Evolutionary conservation across 1,284 basidiomycete genomes (phyloP).

Genomic region (Salmacisia buchloeana): DNA sequence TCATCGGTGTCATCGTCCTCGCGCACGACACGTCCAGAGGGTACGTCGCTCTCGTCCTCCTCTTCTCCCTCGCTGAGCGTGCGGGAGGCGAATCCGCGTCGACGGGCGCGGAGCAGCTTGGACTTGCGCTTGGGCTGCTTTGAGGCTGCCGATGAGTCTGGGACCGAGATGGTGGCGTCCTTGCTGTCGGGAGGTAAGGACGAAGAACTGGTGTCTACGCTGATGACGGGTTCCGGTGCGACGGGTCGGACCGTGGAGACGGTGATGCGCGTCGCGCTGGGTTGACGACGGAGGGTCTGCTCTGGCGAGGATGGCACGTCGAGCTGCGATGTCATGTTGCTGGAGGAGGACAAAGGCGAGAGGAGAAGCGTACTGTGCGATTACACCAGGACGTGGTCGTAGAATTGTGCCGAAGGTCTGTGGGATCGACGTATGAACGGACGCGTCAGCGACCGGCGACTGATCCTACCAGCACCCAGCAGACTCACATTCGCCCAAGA

Average conservation of each 20-base stretch:
- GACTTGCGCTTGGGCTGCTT: neutral
- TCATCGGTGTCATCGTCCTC: neutral
- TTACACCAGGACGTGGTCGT: neutral
- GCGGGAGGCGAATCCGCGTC: neutral
- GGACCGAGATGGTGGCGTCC: neutral
- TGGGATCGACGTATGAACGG: no score
- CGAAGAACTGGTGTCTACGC: neutral
- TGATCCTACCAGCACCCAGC: no score
- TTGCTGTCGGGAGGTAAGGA: neutral
- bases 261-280: conserved; percentile 5
- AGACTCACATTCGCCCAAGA: no score
- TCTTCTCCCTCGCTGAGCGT: neutral
- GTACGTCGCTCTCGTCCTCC: neutral
- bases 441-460: no score
- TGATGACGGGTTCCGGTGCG: neutral
- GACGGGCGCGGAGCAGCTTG: conserved; percentile 1
- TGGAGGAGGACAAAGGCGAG: no score
- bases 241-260: conserved; percentile 7
- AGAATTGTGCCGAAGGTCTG: no score
- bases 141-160: no score
- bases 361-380: no score
- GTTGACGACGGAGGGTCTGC: neutral
- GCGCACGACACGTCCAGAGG: neutral
- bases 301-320: neutral
- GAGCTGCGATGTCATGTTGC: neutral